These are phyloP conservation scores for Colletotrichum sp. DNA, from an alignment of 2,329 filamentous ascomycete species.

Conservation along the genomic window DNA sequence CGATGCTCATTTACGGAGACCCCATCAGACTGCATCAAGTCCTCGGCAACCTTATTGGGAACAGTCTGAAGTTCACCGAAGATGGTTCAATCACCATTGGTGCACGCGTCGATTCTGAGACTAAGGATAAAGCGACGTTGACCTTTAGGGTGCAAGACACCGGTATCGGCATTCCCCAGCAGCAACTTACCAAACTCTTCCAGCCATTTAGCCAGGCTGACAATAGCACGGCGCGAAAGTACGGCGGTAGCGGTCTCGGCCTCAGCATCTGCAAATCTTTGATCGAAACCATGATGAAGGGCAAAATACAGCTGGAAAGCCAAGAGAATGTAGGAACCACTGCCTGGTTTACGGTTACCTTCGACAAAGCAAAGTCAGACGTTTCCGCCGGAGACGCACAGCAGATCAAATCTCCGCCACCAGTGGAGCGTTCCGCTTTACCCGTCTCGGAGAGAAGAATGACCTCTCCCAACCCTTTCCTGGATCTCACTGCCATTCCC, in stretches of 20 bases:
- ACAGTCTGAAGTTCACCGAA: slow-evolving; percentile 94
- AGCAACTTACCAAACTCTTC: slow-evolving; percentile 86
- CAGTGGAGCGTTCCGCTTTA: slow-evolving; percentile 37
- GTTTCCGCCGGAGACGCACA: slow-evolving; percentile 62
- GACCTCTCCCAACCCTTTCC: slow-evolving; percentile 48
- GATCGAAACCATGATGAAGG: slow-evolving; percentile 90
- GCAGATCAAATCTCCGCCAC: slow-evolving; percentile 40
- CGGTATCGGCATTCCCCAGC: slow-evolving; percentile 86
- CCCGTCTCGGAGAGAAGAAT: slow-evolving; percentile 39
- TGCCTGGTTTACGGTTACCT: slow-evolving; percentile 81
- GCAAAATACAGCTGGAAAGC: slow-evolving; percentile 82
- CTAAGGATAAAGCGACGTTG: slow-evolving; percentile 71
- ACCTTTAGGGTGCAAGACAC: slow-evolving; percentile 90
- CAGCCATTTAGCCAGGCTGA: slow-evolving; percentile 93
- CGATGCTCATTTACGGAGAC: slow-evolving; percentile 74
- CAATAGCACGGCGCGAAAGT: slow-evolving; percentile 86
- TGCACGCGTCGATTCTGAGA: slow-evolving; percentile 75
- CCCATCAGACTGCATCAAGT: slow-evolving; percentile 72
- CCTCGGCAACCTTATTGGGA: slow-evolving; percentile 84
- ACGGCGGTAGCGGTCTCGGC: slow-evolving; percentile 89
- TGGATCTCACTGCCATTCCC: slow-evolving; percentile 75
- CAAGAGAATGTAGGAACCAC: slow-evolving; percentile 73
- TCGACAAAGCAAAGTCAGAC: slow-evolving; percentile 77
- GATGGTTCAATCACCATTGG: slow-evolving; percentile 85
- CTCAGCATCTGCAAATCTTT: slow-evolving; percentile 95